phyloP scores from a whole-genome alignment of 169 alveolate species.

The Fabrea salina region DNA sequence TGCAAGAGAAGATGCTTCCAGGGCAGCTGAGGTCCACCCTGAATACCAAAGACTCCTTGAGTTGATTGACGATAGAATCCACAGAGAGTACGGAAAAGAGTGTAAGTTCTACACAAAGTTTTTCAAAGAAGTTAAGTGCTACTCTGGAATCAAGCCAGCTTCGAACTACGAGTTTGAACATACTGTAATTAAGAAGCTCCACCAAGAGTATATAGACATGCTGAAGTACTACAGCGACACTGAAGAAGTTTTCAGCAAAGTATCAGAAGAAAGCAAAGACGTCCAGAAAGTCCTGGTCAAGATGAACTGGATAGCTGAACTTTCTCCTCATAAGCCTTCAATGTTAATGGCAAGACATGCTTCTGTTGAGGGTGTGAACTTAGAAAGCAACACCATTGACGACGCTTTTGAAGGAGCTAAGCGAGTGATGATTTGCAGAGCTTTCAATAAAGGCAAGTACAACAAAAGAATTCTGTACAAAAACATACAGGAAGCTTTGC shows the following conservation, averaged over 20 bases:
- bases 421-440: neutral
- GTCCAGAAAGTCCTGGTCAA: neutral
- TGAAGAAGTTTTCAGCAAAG: neutral
- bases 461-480: neutral
- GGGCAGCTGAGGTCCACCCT: neutral
- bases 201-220: neutral
- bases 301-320: slow-evolving; percentile 6
- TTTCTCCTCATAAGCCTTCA: neutral
- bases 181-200: neutral
- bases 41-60: neutral
- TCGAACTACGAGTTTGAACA: slow-evolving; percentile 1
- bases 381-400: neutral
- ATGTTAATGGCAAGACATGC: neutral
- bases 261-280: neutral
- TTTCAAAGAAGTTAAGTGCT: neutral
- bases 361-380: neutral
- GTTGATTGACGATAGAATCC: neutral
- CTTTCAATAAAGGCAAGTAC: neutral
- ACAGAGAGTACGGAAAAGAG: neutral
- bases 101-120: neutral
- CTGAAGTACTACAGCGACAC: neutral
- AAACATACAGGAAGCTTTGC: neutral
- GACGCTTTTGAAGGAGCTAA: slow-evolving; percentile 16
- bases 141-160: slow-evolving; percentile 6
- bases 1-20: neutral